Base-by-base conservation (phyloP, 768 basidiomycete species). In the Hericium erinaceus region DNA sequence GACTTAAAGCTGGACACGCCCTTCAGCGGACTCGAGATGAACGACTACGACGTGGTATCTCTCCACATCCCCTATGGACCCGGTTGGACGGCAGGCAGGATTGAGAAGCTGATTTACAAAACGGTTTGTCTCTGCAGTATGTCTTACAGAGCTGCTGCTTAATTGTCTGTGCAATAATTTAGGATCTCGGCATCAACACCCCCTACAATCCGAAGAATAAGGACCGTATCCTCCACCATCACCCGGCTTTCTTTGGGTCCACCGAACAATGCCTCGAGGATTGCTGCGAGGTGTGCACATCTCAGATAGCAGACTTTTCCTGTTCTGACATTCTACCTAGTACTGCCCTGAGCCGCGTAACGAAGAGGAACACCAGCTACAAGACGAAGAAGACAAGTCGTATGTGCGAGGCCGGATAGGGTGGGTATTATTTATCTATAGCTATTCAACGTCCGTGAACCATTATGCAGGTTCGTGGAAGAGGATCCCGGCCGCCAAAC, bases 191-290 rank as follows among this genome's bases (percentile, higher is more conserved):
- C 22, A 79, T 82, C 80, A 81, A 80, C 57, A 80, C 81, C 3
- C 79, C 80, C 1, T 85, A 76, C 66, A 84, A 84, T 57, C 81
- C 81, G 2, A 83, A 81, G 70, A 84, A 84, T 68, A 80, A 83
- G 60, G 76, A 73, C 11, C 73, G 82, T 12, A 72, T 76, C 2
- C 74, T 85, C 3, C 83, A 85, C 71, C 80, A 82, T 33, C 82
- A 85, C 60, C 77, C 80, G 9, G 82, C 82, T 1, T 84, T 82
- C 68, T 83, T 84, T 58, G 83, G 83, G 6, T 80, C 75, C 0
- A 75, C 80, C 64, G 63, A 74, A 54, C 82, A 85, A 58, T 79
- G 78, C 50, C 55, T 84, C 18, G 80, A 79, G 58, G 84, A 84
- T 55, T 83, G 82, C 60, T 85, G 83, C 66, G 81, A 81, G 74